Conservation (phyloP, 768 basidiomycete genomes). For the Paxillus ammoniavirescens region DNA sequence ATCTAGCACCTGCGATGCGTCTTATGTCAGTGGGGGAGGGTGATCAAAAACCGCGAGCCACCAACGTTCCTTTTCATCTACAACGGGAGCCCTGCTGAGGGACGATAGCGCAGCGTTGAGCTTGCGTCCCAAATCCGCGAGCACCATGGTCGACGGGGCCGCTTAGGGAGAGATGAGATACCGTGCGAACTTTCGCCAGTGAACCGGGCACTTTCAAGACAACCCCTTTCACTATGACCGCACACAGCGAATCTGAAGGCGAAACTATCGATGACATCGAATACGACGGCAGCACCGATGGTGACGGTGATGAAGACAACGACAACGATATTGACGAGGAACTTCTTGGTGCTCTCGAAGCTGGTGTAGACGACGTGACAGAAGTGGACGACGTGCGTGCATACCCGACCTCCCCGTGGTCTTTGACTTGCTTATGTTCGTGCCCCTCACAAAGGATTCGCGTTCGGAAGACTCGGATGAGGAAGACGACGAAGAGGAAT, state of each 20-base stretch:
- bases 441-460: constrained; percentile 44
- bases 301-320: constrained; percentile 43
- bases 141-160: constrained; percentile 66
- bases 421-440: constrained; percentile 6
- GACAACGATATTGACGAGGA: constrained; percentile 60
- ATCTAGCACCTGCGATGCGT: constrained; percentile 75
- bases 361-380: constrained; percentile 57
- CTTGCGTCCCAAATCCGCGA: constrained; percentile 91
- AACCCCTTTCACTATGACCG: constrained; percentile 35
- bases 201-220: background rate
- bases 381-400: constrained; percentile 70
- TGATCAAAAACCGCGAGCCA: background rate
- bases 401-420: background rate
- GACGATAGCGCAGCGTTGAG: constrained; percentile 93
- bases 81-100: constrained; percentile 78
- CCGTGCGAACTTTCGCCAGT: constrained; percentile 29
- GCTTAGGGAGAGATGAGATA: constrained; percentile 1
- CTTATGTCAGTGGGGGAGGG: constrained; percentile 8
- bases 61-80: constrained; percentile 82
- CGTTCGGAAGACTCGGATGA: constrained; percentile 60
- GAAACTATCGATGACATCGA: constrained; percentile 60
- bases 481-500: constrained; percentile 50
- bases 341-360: constrained; percentile 56
- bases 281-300: constrained; percentile 46
- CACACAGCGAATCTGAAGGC: constrained; percentile 61